These are phyloP conservation scores for Cynara cardunculus DNA, from an alignment of 129 eudicot species.

Conservation along the genomic window DNA sequence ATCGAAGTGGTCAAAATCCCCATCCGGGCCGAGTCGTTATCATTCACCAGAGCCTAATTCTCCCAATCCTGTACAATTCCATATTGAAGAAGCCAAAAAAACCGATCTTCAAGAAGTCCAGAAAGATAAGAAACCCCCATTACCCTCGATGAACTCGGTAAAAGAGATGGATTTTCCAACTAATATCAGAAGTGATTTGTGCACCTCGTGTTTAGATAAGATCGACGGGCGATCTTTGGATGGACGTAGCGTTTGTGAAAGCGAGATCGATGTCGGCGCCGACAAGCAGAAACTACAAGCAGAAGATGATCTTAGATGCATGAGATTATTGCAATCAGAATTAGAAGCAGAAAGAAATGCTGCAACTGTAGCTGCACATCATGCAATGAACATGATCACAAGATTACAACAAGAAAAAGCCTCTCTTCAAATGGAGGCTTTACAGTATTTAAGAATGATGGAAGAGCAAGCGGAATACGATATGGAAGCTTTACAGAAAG, in stretches of 20 bases:
- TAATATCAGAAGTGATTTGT: constrained; percentile 22
- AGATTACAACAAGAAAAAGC: constrained; percentile 92
- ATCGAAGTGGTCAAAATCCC: constrained; percentile 25
- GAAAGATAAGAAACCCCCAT: constrained; percentile 9
- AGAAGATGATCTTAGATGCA: constrained; percentile 43
- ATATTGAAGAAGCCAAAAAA: background rate
- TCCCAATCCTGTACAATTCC: constrained; percentile 1
- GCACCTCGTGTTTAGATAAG: constrained; percentile 31
- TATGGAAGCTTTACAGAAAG: constrained; percentile 76
- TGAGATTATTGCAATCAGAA: constrained; percentile 55
- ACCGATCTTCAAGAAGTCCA: constrained; percentile 15
- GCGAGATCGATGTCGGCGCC: constrained; percentile 43
- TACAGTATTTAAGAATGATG: constrained; percentile 88
- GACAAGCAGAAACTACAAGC: constrained; percentile 55
- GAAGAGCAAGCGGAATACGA: constrained; percentile 93
- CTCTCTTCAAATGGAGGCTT: constrained; percentile 75
- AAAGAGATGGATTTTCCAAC: constrained; percentile 17
- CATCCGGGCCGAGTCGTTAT: constrained; percentile 22
- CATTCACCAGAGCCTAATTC: background rate
- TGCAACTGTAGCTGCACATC: constrained; percentile 70
- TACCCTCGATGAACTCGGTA: background rate
- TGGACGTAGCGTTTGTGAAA: constrained; percentile 40
- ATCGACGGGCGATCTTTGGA: constrained; percentile 41
- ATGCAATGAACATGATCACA: constrained; percentile 97
- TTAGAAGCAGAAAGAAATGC: constrained; percentile 91